Base-by-base conservation (phyloP, 176 grass and related monocot species). In the Dactylis glomerata region DNA sequence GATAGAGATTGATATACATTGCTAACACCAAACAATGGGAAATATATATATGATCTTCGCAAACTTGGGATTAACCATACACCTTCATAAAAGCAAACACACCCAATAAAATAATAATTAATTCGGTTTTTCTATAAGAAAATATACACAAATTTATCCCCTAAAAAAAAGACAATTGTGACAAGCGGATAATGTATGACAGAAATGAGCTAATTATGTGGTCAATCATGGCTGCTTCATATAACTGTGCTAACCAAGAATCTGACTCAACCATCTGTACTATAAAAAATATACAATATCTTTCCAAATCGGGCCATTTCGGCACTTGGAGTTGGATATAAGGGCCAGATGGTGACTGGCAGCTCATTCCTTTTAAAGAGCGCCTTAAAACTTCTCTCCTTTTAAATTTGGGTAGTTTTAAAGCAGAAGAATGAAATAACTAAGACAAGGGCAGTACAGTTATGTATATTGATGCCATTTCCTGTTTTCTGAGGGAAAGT, bases 391-490 rank as follows among this genome's bases (percentile, higher is more conserved):
- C n/a, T n/a, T n/a, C n/a, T n/a, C n/a, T n/a, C n/a, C n/a, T n/a
- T n/a, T n/a, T 24, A 46, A 51, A 56, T 32, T 19, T 82, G 8
- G 20, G 12, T 26, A 44, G 52, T 6, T 81, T 78, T 27, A 22
- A 77, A 70, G 49, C 12, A 28, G 5, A n/a, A 20, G 15, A n/a
- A 41, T 5, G 12, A 81, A 76, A 69, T 41, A 68, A 14, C 49
- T 46, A 55, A 34, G 66, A 15, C 49, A 81, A 58, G 77, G 38
- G 49, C 2, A 54, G 46, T 17, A 74, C 27, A 36, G 38, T 52
- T 54, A 64, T 32, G 70, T 14, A 20, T 26, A 32, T 52, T 28
- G 61, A 19, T 71, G 17, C 13, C 61, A 84, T 79, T 88, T 84
- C 34, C 34, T 30, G 26, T 41, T 56, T 77, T 77, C 34, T 57